Evolutionary conservation across 2,329 filamentous ascomycete genomes (phyloP).

Genomic region (Aspergillus sp.): DNA sequence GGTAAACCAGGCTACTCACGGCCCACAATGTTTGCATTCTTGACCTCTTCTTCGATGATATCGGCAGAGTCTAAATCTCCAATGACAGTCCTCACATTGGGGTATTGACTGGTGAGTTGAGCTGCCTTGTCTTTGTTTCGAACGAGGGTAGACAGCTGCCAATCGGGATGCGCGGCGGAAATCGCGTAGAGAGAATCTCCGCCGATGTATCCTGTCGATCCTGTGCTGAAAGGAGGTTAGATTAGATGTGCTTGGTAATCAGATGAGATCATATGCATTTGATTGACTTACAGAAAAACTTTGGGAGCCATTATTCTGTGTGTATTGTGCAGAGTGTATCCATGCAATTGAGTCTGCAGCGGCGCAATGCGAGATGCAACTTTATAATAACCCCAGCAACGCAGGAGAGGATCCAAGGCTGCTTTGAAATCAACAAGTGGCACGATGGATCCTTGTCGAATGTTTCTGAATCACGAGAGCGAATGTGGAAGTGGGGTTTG

Average conservation of each 20-base stretch:
- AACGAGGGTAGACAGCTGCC: conserved; percentile 41
- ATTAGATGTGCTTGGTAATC: no score
- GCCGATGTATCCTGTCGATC: conserved; percentile 51
- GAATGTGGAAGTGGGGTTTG: no score
- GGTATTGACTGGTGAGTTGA: conserved; percentile 34
- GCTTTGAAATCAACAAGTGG: conserved; percentile 3
- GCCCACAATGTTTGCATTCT: conserved; percentile 45
- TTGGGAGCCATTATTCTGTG: conserved; percentile 19
- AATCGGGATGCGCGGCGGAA: conserved; percentile 43
- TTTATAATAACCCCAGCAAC: background rate
- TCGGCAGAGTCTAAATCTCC: conserved; percentile 40
- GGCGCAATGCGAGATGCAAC: background rate
- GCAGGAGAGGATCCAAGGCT: background rate
- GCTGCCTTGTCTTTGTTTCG: conserved; percentile 40
- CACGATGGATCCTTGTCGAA: conserved; percentile 1
- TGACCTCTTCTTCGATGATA: conserved; percentile 39
- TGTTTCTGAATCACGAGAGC: background rate
- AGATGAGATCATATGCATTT: no score
- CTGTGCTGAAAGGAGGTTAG: conserved; percentile 35
- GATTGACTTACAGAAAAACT: conserved; percentile 27
- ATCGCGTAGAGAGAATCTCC: conserved; percentile 48
- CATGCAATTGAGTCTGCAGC: background rate
- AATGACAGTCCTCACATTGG: conserved; percentile 37
- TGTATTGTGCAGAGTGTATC: background rate
- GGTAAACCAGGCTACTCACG: conserved; percentile 23